A percentile compares a stretch with the other conserved stretches of the same genome.
phyloP scores from a whole-genome alignment of 1,284 basidiomycete species.

The Caloboletus firmus region DNA sequence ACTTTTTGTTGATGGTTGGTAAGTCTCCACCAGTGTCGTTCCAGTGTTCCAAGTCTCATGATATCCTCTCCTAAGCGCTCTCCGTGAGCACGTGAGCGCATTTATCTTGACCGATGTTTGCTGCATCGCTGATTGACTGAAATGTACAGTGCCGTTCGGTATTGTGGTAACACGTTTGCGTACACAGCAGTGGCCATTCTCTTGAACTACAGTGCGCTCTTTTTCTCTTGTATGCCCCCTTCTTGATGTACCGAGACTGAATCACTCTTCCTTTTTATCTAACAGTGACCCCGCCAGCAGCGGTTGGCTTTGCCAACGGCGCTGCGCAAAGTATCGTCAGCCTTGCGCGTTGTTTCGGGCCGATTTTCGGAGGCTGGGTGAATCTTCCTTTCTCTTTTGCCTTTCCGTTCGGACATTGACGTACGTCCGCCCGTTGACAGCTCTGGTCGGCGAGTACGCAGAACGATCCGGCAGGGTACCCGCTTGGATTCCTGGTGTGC shows the following conservation, averaged over 20 bases:
- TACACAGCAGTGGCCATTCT: conserved; percentile 80
- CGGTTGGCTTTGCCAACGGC: conserved; percentile 77
- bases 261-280: neutral
- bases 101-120: neutral
- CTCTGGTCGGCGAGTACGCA: conserved; percentile 76
- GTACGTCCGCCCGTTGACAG: conserved; percentile 36
- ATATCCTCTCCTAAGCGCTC: conserved; percentile 45
- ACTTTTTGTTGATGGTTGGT: conserved; percentile 71
- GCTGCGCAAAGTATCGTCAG: conserved; percentile 83
- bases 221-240: neutral
- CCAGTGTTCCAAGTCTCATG: conserved; percentile 1
- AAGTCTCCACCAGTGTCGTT: conserved; percentile 25
- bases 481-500: conserved; percentile 70
- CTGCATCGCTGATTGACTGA: conserved; percentile 9
- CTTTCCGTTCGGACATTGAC: neutral
- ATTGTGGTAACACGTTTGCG: conserved; percentile 73
- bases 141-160: conserved; percentile 61
- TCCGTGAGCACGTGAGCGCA: conserved; percentile 68
- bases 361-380: conserved; percentile 76
- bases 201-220: conserved; percentile 70
- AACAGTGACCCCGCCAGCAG: conserved; percentile 75
- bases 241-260: neutral
- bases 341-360: conserved; percentile 75
- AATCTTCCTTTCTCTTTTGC: conserved; percentile 30
- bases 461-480: conserved; percentile 67